phyloP scores from a whole-genome alignment of 2,329 filamentous ascomycete species.

The Penicillium expansum region DNA sequence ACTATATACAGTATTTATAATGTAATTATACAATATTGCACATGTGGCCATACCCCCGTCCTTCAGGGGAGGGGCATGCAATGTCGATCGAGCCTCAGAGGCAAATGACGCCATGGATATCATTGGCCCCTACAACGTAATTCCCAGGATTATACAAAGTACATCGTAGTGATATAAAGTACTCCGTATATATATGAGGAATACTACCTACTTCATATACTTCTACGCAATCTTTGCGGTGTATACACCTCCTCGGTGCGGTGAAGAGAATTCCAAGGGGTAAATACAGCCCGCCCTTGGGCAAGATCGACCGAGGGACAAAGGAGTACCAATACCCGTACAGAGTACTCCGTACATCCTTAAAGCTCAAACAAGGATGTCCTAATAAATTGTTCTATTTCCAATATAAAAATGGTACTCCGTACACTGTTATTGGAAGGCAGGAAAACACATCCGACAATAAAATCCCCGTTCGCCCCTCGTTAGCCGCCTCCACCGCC shows the following conservation, averaged over 20 bases:
- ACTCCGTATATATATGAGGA: not conserved
- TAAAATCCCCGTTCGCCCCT: not conserved
- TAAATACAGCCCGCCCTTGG: constrained; percentile 1
- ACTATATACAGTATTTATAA: not conserved
- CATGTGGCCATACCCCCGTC: constrained; percentile 5
- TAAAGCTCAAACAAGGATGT: not conserved
- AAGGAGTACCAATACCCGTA: not conserved
- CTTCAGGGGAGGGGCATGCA: constrained; percentile 30
- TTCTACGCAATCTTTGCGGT: not conserved
- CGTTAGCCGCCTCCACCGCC: constrained; percentile 10
- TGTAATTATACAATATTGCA: not conserved
- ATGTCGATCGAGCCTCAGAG: constrained; percentile 34
- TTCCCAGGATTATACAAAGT: not conserved
- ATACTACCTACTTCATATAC: too few species aligned
- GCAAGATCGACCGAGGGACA: constrained; percentile 3
- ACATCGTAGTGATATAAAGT: not conserved
- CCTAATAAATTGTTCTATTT: not conserved
- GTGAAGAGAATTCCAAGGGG: not conserved
- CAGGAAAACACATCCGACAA: not conserved
- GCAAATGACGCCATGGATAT: constrained; percentile 20
- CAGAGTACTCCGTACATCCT: not conserved
- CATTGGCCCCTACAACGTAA: constrained; percentile 11
- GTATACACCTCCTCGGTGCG: not conserved
- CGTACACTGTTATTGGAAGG: not conserved
- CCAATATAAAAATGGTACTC: not conserved